Evolutionary conservation across 257 asterid species (phyloP), one percentile per base, ranked within the genome.

Genomic region (Solanum chiquidenum): DNA sequence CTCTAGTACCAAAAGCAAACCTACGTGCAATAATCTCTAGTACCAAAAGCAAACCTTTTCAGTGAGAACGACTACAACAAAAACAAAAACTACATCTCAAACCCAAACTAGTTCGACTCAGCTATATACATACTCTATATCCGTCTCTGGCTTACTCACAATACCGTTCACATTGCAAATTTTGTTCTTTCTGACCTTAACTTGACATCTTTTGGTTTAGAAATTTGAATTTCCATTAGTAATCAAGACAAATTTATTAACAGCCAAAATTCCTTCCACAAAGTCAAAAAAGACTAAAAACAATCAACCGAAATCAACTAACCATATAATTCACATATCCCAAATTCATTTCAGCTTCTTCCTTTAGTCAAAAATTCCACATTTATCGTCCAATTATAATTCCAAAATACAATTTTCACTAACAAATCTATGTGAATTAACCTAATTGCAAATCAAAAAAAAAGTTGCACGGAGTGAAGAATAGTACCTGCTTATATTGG

Each of bases 401-500:
- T 37, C 80, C 46, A 74, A 74, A 37, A 33, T 76, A 76, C 83
- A 40, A 76, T 40, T 6, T 76, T 40, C 27, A 31, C 31, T 49
- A 40, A 42, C 60, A 85, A 85, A 62, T 38, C 68, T 14, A 68
- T 20, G 33, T 12, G 58, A 84, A 84, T 84, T 44, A 35, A 62
- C 64, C 42, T 21, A 68, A 85, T 64, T 42, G 11, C 40, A 27
- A 77, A 77, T 77, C 31, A n/a, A 68, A 37, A 1, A 66, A 37
- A 20, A 46, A 79, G 40, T 79, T 6, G 13, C 27, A 66, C 52
- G 31, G 60, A 49, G 37, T 12, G 64, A 49, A 10, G 80, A 89
- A 33, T 3, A 68, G 34, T 84, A 90, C 99, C 97, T 96, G 94
- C 88, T 92, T 96, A 89, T 94, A 95, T 87, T 92, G 95, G 25